A percentile compares a stretch with the other conserved stretches of the same genome.
These are phyloP conservation scores for Thozetella sp. DNA, from an alignment of 495 filamentous ascomycete genomes.

Conservation along the genomic window DNA sequence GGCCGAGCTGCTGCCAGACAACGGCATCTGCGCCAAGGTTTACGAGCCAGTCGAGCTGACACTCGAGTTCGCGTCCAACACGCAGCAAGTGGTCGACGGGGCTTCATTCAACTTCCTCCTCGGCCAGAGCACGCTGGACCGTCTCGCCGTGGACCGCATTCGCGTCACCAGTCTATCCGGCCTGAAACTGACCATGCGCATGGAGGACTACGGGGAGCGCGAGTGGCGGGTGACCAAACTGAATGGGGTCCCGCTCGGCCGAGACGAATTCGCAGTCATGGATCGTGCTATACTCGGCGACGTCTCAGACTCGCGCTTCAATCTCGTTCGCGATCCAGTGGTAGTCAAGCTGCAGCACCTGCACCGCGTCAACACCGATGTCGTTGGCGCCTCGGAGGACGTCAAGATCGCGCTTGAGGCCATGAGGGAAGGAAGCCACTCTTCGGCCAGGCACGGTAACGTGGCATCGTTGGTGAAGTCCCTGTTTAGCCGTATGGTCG, in stretches of 20 bases:
- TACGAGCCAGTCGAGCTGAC: constrained; percentile 61
- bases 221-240: constrained; percentile 74
- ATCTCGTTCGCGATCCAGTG: constrained; percentile 69
- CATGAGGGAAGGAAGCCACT: constrained; percentile 4
- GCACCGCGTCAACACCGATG: constrained; percentile 20
- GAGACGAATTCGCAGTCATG: constrained; percentile 88
- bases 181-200: constrained; percentile 77
- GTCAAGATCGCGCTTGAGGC: constrained; percentile 4
- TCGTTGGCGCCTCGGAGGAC: constrained; percentile 1
- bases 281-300: constrained; percentile 74
- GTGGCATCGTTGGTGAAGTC: constrained; percentile 34
- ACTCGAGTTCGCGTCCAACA: constrained; percentile 77
- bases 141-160: constrained; percentile 67
- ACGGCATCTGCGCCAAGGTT: constrained; percentile 67
- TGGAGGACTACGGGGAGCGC: constrained; percentile 52
- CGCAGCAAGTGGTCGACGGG: constrained; percentile 55
- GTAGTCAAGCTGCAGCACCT: constrained; percentile 66
- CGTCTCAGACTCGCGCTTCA: constrained; percentile 82
- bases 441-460: constrained; percentile 11
- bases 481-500: constrained; percentile 31
- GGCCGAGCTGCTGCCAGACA: constrained; percentile 65
- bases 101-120: constrained; percentile 57
- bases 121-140: constrained; percentile 44
- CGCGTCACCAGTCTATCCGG: constrained; percentile 78
- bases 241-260: constrained; percentile 78